Evolutionary conservation across 805 yeast species (phyloP), one percentile per base, ranked within the genome.

Genomic region (Kodamaea hsintzibuensis): DNA sequence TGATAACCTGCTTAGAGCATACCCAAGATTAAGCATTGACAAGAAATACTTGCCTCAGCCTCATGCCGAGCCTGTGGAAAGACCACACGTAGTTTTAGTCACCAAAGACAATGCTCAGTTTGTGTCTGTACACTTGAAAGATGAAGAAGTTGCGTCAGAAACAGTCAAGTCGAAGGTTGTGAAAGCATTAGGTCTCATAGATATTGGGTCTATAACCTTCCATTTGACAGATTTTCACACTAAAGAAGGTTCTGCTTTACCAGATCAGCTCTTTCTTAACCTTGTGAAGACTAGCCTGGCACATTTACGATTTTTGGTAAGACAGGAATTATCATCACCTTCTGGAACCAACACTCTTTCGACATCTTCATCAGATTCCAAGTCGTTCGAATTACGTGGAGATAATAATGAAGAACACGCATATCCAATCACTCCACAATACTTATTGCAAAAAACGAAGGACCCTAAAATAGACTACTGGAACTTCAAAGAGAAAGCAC

Each of bases 211-310:
- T 2, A 62, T 72, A 13, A 64, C 78, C 1, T 74, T 83, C 42
- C 87, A 85, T 58, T 67, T 90, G 56, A 87, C 96, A 0, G 96
- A 90, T 50, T 82, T 84, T 65, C 83, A 84, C 17, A 73, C 84
- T 48, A 76, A 77, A 13, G 77, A 80, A 27, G 93, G 91, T 27
- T 79, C 72, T 4, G 74, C 83, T 0, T 60, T 88, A 16, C 79
- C 84, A 18, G 86, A 83, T 45, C 74, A 74, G 1, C 60, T 78
- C 1, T 54, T 86, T 2, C 71, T 72, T 1, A 57, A 59, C 1
- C 60, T 82, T 1, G 60, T 80, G 9, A 62, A 66, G 1, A 12
- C 25, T 7, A 61, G 70, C 7, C 65, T 68, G 35, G 57, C 67
- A 13, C 65, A 73, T 2, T 60, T 65, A 1, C 79, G 76, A 57